Percentiles rank a stretch among this genome's conserved stretches.
phyloP scores from a whole-genome alignment of 177 flowering plant genomes.

The Telopea speciosissima region DNA sequence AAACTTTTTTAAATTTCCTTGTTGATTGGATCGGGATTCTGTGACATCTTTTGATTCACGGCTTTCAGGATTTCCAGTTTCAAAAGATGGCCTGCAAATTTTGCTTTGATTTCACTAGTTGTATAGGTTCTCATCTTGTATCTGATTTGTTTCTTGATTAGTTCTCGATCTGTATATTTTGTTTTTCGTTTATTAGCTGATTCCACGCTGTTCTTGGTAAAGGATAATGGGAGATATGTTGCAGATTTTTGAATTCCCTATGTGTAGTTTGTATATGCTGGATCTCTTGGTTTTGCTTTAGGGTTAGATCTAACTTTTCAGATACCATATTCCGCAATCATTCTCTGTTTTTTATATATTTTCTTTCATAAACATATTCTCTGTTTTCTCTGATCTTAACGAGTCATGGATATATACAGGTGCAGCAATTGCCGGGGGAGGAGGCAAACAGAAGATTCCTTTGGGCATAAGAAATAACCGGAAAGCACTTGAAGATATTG shows the following conservation, averaged over 20 bases:
- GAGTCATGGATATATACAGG: conserved; percentile 11
- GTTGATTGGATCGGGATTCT: neutral
- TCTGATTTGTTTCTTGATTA: too few species aligned
- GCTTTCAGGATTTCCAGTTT: too few species aligned
- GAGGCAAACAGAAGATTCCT: conserved; percentile 34
- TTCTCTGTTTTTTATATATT: too few species aligned
- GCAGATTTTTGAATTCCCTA: too few species aligned
- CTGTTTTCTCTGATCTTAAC: too few species aligned
- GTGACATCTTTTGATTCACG: too few species aligned
- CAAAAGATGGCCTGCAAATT: too few species aligned
- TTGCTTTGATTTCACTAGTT: neutral
- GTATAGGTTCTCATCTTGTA: too few species aligned
- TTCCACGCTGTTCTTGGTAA: too few species aligned
- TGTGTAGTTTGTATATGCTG: neutral
- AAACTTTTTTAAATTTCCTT: neutral
- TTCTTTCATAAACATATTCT: neutral
- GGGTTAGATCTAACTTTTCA: neutral
- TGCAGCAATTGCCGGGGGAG: conserved; percentile 27
- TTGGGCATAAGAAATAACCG: conserved; percentile 40
- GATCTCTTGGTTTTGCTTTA: neutral
- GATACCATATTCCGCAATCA: neutral
- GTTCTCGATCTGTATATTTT: too few species aligned
- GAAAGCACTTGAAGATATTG: conserved; percentile 35
- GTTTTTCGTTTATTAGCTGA: too few species aligned
- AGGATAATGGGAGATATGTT: too few species aligned